Evolutionary conservation across 345 rosid species (phyloP).

Genomic region (Euphorbia tirucalli): DNA sequence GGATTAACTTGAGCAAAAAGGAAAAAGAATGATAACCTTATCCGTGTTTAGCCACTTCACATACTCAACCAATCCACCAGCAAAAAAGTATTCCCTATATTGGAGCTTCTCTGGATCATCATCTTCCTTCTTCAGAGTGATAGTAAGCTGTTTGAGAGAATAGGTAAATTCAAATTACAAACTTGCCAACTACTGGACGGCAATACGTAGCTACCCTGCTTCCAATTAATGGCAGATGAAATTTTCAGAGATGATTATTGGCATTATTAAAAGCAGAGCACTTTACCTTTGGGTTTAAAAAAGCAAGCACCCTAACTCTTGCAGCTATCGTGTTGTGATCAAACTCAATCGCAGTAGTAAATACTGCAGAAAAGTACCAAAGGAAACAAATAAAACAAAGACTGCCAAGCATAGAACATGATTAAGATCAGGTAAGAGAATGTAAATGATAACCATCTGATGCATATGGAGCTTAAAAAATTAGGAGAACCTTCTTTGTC

Average conservation of each 20-base stretch:
- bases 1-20: not conserved
- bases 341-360: slow-evolving; percentile 81
- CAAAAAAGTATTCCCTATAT: slow-evolving; percentile 62
- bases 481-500: slow-evolving; percentile 74
- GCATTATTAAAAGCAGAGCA: slow-evolving; percentile 5
- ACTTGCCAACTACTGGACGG: not conserved
- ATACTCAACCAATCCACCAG: slow-evolving; percentile 90
- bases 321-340: slow-evolving; percentile 85
- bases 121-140: slow-evolving; percentile 57
- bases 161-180: slow-evolving; percentile 11
- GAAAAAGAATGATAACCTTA: slow-evolving; percentile 49
- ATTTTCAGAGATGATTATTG: not conserved
- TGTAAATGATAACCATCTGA: slow-evolving; percentile 10
- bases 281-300: slow-evolving; percentile 83
- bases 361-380: slow-evolving; percentile 47
- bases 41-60: slow-evolving; percentile 88
- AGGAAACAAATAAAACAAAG: slow-evolving; percentile 12
- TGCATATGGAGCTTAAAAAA: not conserved
- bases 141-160: slow-evolving; percentile 59
- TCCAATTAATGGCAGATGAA: not conserved
- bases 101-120: slow-evolving; percentile 59
- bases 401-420: slow-evolving; percentile 19
- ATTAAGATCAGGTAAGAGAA: slow-evolving; percentile 3
- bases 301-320: slow-evolving; percentile 94
- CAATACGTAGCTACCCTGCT: slow-evolving; percentile 8